These are phyloP conservation scores for Rhizopogon rudus DNA, from an alignment of 768 basidiomycete genomes.

Conservation along the genomic window DNA sequence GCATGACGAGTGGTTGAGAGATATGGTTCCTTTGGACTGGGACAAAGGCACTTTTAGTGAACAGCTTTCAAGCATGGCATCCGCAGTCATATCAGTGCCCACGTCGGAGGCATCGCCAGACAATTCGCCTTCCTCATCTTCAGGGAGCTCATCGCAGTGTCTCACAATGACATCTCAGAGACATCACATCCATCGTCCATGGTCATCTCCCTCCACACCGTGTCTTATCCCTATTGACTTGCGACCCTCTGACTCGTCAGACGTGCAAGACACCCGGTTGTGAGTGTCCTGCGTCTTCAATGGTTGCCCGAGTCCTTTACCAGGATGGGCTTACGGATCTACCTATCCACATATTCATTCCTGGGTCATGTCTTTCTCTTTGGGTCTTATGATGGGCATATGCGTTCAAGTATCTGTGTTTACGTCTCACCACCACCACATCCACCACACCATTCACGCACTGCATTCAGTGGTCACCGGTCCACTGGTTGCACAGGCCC, in stretches of 20 bases:
- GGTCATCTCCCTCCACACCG: constrained; percentile 8
- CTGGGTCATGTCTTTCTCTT: not conserved
- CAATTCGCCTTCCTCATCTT: constrained; percentile 15
- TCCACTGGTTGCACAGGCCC: too few relatives aligned
- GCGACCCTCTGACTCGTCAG: not conserved
- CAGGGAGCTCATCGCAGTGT: constrained; percentile 11
- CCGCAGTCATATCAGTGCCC: not conserved
- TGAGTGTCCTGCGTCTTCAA: not conserved
- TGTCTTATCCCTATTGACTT: not conserved
- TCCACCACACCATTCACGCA: not conserved
- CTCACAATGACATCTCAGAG: constrained; percentile 8
- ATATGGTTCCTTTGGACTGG: constrained; percentile 45
- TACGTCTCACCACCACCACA: not conserved
- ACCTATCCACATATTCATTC: too few relatives aligned
- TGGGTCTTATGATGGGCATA: not conserved
- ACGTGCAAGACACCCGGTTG: not conserved
- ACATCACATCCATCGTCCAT: constrained; percentile 19
- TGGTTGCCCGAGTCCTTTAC: too few relatives aligned
- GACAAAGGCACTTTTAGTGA: not conserved
- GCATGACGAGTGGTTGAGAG: constrained; percentile 59
- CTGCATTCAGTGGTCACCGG: not conserved
- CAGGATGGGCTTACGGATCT: not conserved
- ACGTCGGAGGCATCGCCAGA: constrained; percentile 9
- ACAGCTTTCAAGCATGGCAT: not conserved
- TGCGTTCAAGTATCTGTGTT: not conserved